Base-by-base conservation (phyloP, 148 eudicot genomes). In the Arctostaphylos glauca region DNA sequence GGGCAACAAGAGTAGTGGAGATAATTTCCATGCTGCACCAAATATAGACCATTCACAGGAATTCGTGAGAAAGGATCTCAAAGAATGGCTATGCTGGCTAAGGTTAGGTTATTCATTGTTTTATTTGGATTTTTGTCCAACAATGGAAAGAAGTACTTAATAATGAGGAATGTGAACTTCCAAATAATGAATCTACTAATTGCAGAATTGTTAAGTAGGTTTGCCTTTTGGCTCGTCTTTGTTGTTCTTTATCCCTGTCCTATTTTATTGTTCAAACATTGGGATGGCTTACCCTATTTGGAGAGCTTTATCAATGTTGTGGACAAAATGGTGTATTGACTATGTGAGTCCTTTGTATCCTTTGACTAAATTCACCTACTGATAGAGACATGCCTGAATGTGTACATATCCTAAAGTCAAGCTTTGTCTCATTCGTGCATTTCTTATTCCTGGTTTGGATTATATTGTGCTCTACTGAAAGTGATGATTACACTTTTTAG, bases 31-130 rank as follows among this genome's bases (percentile, higher is more conserved):
- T 88, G 98, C 99, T 73, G 99, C 99, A 88, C 99, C 99, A 82
- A 97, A 97, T 82, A 97, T 97, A 84, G 99, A 97, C 83, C 99
- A 97, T 87, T 97, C 99, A 9, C 99, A 97, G 88, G 98, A 97
- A 44, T 97, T 97, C 83, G 99, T 97, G 68, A 94, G 99, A 86
- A 93, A 85, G 44, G 99, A 97, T 86, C 80, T 94, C 60, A 92
- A 89, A 82, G 96, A 94, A 85, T 97, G 99, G 99, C 71, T 97
- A 70, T 19, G 86, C 87, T 97, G 98, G 99, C 90, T 97, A 84
- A 94, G 97, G 98, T 97, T 31, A 31, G 38, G 38, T 31, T 31
- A 31, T 31, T 86, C 82, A 84, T 91, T 75, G 10, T 62, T 58
- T 79, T 58, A 49, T 49, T 21, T 43, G 53, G 59, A 19, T 21